phyloP scores from a whole-genome alignment of 2,329 filamentous ascomycete species.

The Calonectria fujianensis region DNA sequence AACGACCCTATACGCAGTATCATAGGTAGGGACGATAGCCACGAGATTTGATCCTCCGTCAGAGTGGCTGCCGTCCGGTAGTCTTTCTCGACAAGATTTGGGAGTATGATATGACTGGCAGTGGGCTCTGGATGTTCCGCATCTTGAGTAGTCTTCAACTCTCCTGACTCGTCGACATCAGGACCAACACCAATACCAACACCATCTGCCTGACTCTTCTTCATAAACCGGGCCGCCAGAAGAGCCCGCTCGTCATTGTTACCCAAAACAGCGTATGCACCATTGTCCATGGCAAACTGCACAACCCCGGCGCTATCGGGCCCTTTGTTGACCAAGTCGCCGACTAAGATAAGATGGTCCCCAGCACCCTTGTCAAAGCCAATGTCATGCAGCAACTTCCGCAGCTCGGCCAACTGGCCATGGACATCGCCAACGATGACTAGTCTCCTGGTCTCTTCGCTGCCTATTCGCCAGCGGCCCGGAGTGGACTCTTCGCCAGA shows the following conservation, averaged over 20 bases:
- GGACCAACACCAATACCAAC: not conserved
- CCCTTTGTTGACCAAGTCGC: constrained; percentile 88
- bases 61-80: constrained; percentile 44
- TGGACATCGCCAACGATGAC: constrained; percentile 94
- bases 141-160: not conserved
- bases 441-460: constrained; percentile 35
- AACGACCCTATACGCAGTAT: constrained; percentile 43
- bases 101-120: not conserved
- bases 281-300: constrained; percentile 80
- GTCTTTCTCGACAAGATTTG: constrained; percentile 44
- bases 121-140: not conserved
- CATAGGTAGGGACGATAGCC: constrained; percentile 42
- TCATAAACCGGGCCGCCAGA: constrained; percentile 60
- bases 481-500: not conserved
- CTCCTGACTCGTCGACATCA: not conserved
- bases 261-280: constrained; percentile 86
- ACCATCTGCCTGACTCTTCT: constrained; percentile 13
- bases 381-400: constrained; percentile 78
- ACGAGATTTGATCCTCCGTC: constrained; percentile 36
- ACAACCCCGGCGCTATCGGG: constrained; percentile 87
- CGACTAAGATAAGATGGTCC: constrained; percentile 84
- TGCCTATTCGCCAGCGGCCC: constrained; percentile 19
- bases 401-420: constrained; percentile 82
- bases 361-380: constrained; percentile 69
- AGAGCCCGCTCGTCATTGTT: constrained; percentile 92